Percentiles rank a stretch among this genome's conserved stretches.
Conservation (phyloP, 169 alveolate genomes). For the Babesia sp. region DNA sequence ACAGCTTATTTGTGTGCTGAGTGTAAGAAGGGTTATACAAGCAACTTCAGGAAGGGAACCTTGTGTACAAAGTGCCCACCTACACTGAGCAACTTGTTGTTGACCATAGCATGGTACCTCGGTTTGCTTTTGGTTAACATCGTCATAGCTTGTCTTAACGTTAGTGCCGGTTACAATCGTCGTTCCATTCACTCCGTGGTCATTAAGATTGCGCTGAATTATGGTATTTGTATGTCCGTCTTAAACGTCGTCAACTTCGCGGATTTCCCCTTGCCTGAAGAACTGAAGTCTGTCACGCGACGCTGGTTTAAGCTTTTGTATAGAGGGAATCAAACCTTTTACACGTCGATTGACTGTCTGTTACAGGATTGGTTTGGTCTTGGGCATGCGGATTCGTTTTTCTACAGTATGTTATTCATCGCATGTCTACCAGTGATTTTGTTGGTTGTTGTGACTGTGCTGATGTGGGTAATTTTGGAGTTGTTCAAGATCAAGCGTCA, state of each 20-base stretch:
- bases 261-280: slow-evolving; percentile 68
- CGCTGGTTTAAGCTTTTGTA: slow-evolving; percentile 10
- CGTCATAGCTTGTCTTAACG: slow-evolving; percentile 80
- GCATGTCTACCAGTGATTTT: slow-evolving; percentile 73
- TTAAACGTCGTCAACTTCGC: slow-evolving; percentile 70
- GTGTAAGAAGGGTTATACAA: slow-evolving; percentile 80
- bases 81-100: slow-evolving; percentile 51
- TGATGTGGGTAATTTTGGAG: slow-evolving; percentile 70
- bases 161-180: slow-evolving; percentile 83
- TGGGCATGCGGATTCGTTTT: slow-evolving; percentile 76
- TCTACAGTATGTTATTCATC: slow-evolving; percentile 73
- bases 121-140: slow-evolving; percentile 74
- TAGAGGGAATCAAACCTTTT: slow-evolving; percentile 35
- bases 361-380: slow-evolving; percentile 68
- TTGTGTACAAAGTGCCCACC: slow-evolving; percentile 77
- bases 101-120: slow-evolving; percentile 64
- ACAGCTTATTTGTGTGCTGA: slow-evolving; percentile 80
- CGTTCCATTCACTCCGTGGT: slow-evolving; percentile 85
- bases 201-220: slow-evolving; percentile 82
- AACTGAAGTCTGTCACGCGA: slow-evolving; percentile 26
- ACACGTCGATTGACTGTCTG: slow-evolving; percentile 78
- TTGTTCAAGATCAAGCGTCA: slow-evolving; percentile 40
- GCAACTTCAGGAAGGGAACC: slow-evolving; percentile 70
- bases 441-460: slow-evolving; percentile 66
- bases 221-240: slow-evolving; percentile 77